Evolutionary conservation across 2,329 filamentous ascomycete species (phyloP).

Genomic region (Lachnellula cervina): DNA sequence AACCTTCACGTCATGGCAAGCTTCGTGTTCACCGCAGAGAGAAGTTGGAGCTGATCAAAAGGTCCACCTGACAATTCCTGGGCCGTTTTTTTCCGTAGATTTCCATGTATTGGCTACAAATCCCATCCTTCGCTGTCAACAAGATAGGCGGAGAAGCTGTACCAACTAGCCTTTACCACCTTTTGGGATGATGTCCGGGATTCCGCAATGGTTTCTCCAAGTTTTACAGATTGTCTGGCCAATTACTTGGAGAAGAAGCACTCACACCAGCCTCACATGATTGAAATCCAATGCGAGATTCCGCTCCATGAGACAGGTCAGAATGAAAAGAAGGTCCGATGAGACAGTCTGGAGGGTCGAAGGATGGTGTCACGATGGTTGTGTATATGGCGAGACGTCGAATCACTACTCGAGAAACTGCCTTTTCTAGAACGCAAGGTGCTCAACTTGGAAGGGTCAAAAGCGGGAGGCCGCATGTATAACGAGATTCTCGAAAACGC

Average conservation of each 20-base stretch:
- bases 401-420: constrained; percentile 17
- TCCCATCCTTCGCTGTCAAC: constrained; percentile 6
- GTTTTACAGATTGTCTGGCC: constrained; percentile 12
- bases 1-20: no score
- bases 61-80: constrained; percentile 1
- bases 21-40: not conserved
- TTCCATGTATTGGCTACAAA: constrained; percentile 22
- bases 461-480: constrained; percentile 2
- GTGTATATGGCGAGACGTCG: constrained; percentile 6
- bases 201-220: constrained; percentile 14
- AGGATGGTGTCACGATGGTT: constrained; percentile 2
- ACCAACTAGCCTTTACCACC: not conserved
- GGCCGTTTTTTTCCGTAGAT: constrained; percentile 17
- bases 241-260: constrained; percentile 19
- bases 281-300: constrained; percentile 27
- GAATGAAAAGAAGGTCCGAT: constrained; percentile 17
- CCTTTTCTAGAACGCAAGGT: constrained; percentile 17
- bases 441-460: constrained; percentile 10
- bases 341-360: constrained; percentile 6
- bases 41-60: not conserved
- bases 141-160: not conserved
- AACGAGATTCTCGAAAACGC: not conserved
- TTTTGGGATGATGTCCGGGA: constrained; percentile 6
- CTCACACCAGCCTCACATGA: constrained; percentile 31
- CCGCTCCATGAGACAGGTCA: constrained; percentile 18